Evolutionary conservation across 352 stramenopile species (phyloP).

Genomic region (Pythium aristosporum): DNA sequence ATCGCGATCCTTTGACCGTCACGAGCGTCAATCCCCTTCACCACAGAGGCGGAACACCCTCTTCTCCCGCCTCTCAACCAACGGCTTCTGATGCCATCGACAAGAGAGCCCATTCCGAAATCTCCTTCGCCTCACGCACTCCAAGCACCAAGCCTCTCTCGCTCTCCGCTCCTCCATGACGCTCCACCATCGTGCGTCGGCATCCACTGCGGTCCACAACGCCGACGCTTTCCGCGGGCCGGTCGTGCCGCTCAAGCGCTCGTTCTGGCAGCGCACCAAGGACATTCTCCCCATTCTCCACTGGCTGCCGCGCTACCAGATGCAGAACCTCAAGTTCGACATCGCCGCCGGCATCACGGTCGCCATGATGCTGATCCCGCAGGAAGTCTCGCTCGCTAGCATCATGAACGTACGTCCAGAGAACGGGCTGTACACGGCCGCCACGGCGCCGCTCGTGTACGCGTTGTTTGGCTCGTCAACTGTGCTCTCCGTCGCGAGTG

Average conservation of each 20-base stretch:
- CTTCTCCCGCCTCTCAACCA: no score
- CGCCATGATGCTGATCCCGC: conserved; percentile 88
- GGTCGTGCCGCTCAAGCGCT: conserved; percentile 4
- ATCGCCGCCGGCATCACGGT: conserved; percentile 54
- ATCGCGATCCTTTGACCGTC: no score
- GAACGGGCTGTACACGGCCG: conserved; percentile 89
- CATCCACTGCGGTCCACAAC: not conserved
- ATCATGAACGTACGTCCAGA: conserved; percentile 84
- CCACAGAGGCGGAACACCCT: no score
- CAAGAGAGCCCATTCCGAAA: no score
- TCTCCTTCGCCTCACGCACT: no score
- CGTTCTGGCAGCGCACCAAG: conserved; percentile 1
- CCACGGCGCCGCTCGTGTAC: conserved; percentile 85
- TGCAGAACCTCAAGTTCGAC: conserved; percentile 52
- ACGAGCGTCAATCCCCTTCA: no score
- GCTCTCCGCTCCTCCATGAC: no score
- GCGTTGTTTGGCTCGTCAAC: conserved; percentile 76
- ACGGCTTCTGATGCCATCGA: no score
- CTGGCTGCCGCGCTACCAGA: conserved; percentile 55
- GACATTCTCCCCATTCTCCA: conserved; percentile 41
- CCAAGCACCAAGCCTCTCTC: no score
- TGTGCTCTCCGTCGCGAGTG: conserved; percentile 80
- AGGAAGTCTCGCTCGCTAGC: conserved; percentile 87
- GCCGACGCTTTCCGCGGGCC: not conserved
- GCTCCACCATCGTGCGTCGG: conserved; percentile 1